Base-by-base conservation (phyloP, 768 basidiomycete genomes). In the Mycena rebaudengoi region DNA sequence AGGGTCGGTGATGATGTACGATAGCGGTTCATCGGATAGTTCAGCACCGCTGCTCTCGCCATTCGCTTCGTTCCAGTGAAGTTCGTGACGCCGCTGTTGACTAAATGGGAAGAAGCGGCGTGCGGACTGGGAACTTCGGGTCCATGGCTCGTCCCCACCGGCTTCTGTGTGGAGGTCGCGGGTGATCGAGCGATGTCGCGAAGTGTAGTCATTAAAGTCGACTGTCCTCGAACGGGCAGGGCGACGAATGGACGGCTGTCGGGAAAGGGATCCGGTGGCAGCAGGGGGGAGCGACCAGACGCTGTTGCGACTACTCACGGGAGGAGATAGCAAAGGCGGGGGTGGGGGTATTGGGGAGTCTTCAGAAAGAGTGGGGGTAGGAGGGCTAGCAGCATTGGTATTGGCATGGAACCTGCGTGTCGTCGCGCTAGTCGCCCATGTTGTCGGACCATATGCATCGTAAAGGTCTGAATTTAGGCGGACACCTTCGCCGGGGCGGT, bases 191-290 rank as follows among this genome's bases (percentile, higher is more conserved):
- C 91, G 85, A 29, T 91, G 86, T 13, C 86, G 87, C 23, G 85
- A 74, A 0, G 91, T 89, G 65, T 90, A 92, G 26, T 92, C 91
- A 70, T 83, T 88, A 73, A 93, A 92, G 65, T 92, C 91, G 14
- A 86, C 80, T 14, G 85, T 80, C 32, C 90, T 79, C 28, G 83
- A 82, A 5, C 83, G 79, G 30, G 78, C 69, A 2, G 86, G 80
- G 23, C 89, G 89, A 26, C 90, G 89, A 46, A 90, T 79, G 21
- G 88, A 86, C 0, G 86, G 75, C 63, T 89, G 88, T 32, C 91
- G 86, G 18, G 81, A 77, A 18, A 67, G 58, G 60, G 70, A 21
- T 69, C 43, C 25, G 71, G 66, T 26, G 75, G 70, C 23, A 73
- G 67, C 28, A 73, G 72, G 23, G 67, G 73, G 30, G 68, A 69